A percentile compares a stretch with the other conserved stretches of the same genome.
phyloP scores from a whole-genome alignment of 352 stramenopile genomes.

The Pythium angustatum region DNA sequence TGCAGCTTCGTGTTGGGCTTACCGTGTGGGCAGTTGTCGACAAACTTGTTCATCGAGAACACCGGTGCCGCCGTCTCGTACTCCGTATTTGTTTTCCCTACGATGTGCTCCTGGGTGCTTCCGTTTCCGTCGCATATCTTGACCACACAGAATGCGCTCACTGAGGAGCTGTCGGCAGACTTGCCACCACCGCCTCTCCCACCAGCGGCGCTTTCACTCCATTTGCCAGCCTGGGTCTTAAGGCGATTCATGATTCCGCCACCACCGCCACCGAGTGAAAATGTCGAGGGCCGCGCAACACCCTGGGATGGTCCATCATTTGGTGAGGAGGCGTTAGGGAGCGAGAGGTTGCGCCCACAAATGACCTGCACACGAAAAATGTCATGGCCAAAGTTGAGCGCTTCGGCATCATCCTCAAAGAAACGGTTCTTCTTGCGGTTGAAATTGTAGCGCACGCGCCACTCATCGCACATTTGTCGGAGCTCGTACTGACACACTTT shows the following conservation, averaged over 20 bases:
- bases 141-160: conserved; percentile 76
- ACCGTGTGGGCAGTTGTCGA: conserved; percentile 58
- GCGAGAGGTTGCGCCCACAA: conserved; percentile 49
- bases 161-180: conserved; percentile 20
- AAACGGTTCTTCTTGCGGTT: conserved; percentile 74
- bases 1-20: conserved; percentile 65
- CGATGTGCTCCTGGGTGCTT: conserved; percentile 53
- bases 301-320: conserved; percentile 22
- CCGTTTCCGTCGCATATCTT: conserved; percentile 59
- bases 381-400: conserved; percentile 76
- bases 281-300: conserved; percentile 39
- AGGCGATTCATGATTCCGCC: conserved; percentile 67
- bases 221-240: conserved; percentile 64
- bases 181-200: conserved; percentile 30
- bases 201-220: conserved; percentile 33
- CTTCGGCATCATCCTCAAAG: conserved; percentile 79
- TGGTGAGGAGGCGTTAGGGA: conserved; percentile 10
- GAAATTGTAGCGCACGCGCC: conserved; percentile 79
- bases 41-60: conserved; percentile 73
- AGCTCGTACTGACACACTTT: conserved; percentile 72
- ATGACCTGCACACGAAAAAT: conserved; percentile 78
- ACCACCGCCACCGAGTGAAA: conserved; percentile 44
- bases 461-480: conserved; percentile 69
- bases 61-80: conserved; percentile 70
- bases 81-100: conserved; percentile 87